Conservation (phyloP, 1,139 yeast species). For the Suzukiozyma palmioleophila region DNA sequence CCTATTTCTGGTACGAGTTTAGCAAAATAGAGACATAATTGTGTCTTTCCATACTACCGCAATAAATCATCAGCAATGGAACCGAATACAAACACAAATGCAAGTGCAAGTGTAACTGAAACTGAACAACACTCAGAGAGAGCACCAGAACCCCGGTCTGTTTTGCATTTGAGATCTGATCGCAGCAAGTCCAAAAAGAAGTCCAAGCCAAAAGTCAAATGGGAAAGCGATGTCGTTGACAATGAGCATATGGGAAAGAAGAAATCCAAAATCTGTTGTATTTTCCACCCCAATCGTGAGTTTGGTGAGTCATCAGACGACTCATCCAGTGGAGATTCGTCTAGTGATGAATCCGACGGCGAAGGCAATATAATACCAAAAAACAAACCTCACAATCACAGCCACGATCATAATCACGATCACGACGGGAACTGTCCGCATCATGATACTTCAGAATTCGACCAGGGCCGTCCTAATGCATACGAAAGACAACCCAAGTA, state of each 20-base stretch:
- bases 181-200: slow-evolving; percentile 11
- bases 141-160: slow-evolving; percentile 1
- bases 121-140: too few species aligned
- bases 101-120: too few species aligned
- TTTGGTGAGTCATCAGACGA: slow-evolving; percentile 56
- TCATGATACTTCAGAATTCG: slow-evolving; percentile 6
- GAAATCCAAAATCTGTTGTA: slow-evolving; percentile 89
- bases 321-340: slow-evolving; percentile 24
- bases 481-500: slow-evolving; percentile 67
- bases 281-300: slow-evolving; percentile 77
- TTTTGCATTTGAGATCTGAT: slow-evolving; percentile 7
- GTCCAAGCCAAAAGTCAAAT: slow-evolving; percentile 53
- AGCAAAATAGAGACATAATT: too few species aligned
- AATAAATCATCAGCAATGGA: too few species aligned
- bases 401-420: slow-evolving; percentile 16
- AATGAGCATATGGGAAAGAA: slow-evolving; percentile 84
- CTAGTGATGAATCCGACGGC: slow-evolving; percentile 36
- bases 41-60: too few species aligned
- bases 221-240: slow-evolving; percentile 85
- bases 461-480: slow-evolving; percentile 49
- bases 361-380: slow-evolving; percentile 8
- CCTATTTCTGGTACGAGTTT: too few species aligned
- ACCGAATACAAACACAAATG: too few species aligned
- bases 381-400: slow-evolving; percentile 1
- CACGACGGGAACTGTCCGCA: not conserved